Evolutionary conservation across 2,329 filamentous ascomycete genomes (phyloP).

Genomic region (Epichloe typhina): DNA sequence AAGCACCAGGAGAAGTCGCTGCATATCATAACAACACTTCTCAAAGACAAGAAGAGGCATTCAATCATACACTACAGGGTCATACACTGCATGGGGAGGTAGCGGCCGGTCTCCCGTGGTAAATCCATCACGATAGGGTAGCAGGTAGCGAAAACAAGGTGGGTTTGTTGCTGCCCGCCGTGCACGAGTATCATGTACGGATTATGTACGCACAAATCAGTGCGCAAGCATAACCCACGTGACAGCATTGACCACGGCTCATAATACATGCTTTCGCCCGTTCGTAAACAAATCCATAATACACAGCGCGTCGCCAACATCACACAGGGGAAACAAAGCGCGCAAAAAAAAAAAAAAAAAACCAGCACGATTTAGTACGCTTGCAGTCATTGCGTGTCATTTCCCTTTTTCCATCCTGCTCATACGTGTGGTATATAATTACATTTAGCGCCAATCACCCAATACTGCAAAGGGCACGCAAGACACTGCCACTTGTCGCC

Average conservation of each 20-base stretch:
- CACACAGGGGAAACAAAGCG: not conserved
- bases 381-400: constrained; percentile 4
- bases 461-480: not conserved
- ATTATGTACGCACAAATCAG: not conserved
- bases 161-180: too few species aligned
- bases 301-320: not conserved
- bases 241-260: not conserved
- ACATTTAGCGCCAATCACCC: constrained; percentile 5
- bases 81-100: too few species aligned
- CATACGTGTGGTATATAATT: constrained; percentile 7
- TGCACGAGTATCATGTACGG: too few species aligned
- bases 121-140: too few species aligned
- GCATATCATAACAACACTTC: too few species aligned
- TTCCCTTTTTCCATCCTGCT: not conserved
- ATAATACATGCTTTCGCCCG: too few species aligned
- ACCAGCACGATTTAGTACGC: not conserved
- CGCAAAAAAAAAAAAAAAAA: not conserved
- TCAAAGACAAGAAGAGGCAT: too few species aligned
- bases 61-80: too few species aligned
- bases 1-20: too few species aligned
- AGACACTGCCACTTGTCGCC: not conserved
- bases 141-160: too few species aligned
- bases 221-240: not conserved
- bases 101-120: too few species aligned
- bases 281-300: not conserved